Conservation (phyloP, 805 yeast genomes). For the Yamadazyma philogaea region DNA sequence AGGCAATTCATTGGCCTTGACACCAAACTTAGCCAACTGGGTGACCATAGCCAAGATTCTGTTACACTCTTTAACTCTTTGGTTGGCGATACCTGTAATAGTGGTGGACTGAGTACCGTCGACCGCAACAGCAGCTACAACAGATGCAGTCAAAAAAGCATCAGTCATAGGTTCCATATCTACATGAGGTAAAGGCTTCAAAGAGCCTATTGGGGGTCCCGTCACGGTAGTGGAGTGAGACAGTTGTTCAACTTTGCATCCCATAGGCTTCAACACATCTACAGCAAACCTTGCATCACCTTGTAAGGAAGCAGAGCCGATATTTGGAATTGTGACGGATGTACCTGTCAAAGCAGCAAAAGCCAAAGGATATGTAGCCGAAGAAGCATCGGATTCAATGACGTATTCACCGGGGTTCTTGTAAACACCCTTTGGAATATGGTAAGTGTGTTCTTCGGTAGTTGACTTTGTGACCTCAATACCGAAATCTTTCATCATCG, state of each 20-base stretch:
- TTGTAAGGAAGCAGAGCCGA: conserved; percentile 87
- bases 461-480: conserved; percentile 65
- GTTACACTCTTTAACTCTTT: conserved; percentile 96
- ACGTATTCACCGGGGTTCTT: conserved; percentile 80
- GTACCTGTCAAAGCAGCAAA: conserved; percentile 96
- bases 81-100: conserved; percentile 95
- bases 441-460: conserved; percentile 79
- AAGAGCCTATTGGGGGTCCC: conserved; percentile 72
- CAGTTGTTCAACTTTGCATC: conserved; percentile 82
- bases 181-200: conserved; percentile 68
- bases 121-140: conserved; percentile 88
- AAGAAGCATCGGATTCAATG: conserved; percentile 94
- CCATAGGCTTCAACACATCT: conserved; percentile 93
- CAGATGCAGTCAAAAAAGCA: conserved; percentile 94
- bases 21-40: conserved; percentile 89
- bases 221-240: conserved; percentile 85
- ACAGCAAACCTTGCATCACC: conserved; percentile 97
- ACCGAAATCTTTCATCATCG: conserved; percentile 92
- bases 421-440: conserved; percentile 82
- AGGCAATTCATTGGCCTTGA: conserved; percentile 73
- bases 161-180: conserved; percentile 99
- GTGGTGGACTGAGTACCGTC: conserved; percentile 53
- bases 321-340: conserved; percentile 88
- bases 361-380: conserved; percentile 97
- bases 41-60: conserved; percentile 92